A percentile compares a stretch with the other conserved stretches of the same genome.
phyloP scores from a whole-genome alignment of 2,329 filamentous ascomycete genomes.

The Alternaria ventricosa region DNA sequence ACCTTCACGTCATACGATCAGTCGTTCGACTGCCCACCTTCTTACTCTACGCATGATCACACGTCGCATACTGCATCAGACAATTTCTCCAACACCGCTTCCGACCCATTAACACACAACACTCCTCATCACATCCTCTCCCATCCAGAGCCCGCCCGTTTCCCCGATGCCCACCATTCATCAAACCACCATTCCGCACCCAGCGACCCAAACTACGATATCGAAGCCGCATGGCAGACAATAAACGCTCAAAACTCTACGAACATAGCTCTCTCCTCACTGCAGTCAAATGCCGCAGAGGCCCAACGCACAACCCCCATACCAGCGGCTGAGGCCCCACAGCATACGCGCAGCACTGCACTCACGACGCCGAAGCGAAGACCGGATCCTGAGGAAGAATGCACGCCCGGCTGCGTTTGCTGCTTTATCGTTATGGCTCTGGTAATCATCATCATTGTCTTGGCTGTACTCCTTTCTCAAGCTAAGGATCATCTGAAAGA shows the following conservation, averaged over 20 bases:
- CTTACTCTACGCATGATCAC: not conserved
- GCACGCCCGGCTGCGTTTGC: not conserved
- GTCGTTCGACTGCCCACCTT: not conserved
- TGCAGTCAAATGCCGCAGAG: not conserved
- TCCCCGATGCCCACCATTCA: not conserved
- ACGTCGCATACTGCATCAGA: not conserved
- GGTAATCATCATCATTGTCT: not conserved
- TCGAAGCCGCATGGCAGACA: not conserved
- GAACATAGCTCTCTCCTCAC: not conserved
- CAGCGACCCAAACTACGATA: not conserved
- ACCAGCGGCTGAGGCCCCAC: not conserved
- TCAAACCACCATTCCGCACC: not conserved
- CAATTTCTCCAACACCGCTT: not conserved
- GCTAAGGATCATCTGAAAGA: not conserved
- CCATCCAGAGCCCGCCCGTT: too few relatives aligned
- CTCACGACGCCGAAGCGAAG: not conserved
- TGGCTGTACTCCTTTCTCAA: not conserved
- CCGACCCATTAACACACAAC: not conserved
- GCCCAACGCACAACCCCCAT: accelerated
- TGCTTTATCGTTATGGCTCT: not conserved
- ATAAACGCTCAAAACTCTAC: not conserved
- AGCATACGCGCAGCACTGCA: not conserved
- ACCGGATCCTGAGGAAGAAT: not conserved
- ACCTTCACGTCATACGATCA: not conserved
- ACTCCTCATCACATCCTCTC: not conserved